These are phyloP conservation scores for Cladorrhinum sp. DNA, from an alignment of 2,329 filamentous ascomycete species.

Conservation along the genomic window DNA sequence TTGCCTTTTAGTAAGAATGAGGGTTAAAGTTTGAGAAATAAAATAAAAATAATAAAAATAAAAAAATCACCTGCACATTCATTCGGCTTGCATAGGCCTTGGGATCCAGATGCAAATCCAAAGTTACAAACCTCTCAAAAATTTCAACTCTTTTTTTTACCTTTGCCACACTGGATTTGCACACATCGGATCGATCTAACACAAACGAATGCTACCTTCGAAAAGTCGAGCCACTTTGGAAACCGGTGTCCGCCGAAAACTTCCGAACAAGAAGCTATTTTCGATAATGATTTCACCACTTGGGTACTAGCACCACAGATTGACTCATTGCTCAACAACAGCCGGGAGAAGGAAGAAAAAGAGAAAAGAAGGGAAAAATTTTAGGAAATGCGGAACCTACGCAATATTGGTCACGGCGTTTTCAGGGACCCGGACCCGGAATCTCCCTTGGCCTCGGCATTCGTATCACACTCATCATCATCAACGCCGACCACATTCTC, in stretches of 20 bases:
- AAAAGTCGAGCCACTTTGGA: background rate
- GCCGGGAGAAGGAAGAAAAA: too few species aligned
- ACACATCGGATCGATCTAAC: background rate
- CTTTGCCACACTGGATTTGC: background rate
- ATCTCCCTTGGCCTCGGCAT: conserved; percentile 41
- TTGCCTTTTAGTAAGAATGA: too few species aligned
- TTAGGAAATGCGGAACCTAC: conserved; percentile 80
- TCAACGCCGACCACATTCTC: conserved; percentile 46
- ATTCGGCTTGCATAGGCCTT: conserved; percentile 5
- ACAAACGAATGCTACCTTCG: conserved; percentile 6
- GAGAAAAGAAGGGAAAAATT: conserved; percentile 5
- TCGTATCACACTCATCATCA: background rate
- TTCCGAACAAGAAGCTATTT: conserved; percentile 18
- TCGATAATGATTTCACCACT: conserved; percentile 8
- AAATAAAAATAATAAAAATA: background rate
- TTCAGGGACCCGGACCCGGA: conserved; percentile 46
- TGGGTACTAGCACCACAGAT: background rate
- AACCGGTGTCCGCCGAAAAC: conserved; percentile 14
- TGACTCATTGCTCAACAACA: conserved; percentile 10
- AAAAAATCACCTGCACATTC: background rate
- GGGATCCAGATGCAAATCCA: background rate
- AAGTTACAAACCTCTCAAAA: conserved; percentile 8
- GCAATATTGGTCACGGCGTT: conserved; percentile 68
- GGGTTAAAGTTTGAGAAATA: too few species aligned
- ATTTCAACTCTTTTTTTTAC: conserved; percentile 1